Percentiles rank a stretch among this genome's conserved stretches.
Evolutionary conservation across 768 basidiomycete genomes (phyloP).

Genomic region (Psilocybe cubensis): DNA sequence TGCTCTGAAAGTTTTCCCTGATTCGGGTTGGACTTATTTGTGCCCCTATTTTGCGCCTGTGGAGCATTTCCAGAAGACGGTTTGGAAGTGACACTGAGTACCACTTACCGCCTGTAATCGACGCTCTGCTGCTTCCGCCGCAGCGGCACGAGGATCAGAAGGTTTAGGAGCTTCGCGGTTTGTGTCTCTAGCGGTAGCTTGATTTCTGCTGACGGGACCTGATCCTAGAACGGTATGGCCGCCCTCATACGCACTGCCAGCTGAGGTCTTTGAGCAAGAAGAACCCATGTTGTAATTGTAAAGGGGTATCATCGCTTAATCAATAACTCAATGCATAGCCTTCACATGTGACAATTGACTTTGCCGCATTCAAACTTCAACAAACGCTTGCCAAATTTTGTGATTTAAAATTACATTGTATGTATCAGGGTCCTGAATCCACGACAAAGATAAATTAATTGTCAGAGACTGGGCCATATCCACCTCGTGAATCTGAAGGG

Average conservation of each 20-base stretch:
- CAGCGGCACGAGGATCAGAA: constrained; percentile 54
- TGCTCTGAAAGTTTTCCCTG: constrained; percentile 49
- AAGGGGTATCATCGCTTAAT: background rate
- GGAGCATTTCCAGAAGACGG: constrained; percentile 22
- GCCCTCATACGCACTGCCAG: constrained; percentile 41
- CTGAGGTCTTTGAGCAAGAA: constrained; percentile 54
- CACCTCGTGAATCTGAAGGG: constrained; percentile 33
- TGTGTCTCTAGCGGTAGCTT: constrained; percentile 20
- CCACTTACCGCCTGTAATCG: constrained; percentile 57
- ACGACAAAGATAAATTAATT: constrained; percentile 22
- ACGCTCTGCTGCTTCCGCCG: constrained; percentile 66
- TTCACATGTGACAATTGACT: constrained; percentile 11
- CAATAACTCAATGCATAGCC: background rate
- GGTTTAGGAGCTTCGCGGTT: constrained; percentile 23
- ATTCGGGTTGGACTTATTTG: constrained; percentile 47
- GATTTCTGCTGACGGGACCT: constrained; percentile 32
- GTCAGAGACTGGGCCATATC: constrained; percentile 48
- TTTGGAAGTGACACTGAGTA: constrained; percentile 18
- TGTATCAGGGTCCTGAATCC: constrained; percentile 1
- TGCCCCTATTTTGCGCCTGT: constrained; percentile 49
- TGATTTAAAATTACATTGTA: background rate
- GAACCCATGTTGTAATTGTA: constrained; percentile 48
- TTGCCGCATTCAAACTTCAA: background rate
- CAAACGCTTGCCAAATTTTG: background rate
- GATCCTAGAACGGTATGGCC: constrained; percentile 54